phyloP scores from a whole-genome alignment of 2,329 filamentous ascomycete genomes.

The Ophiostoma montium region DNA sequence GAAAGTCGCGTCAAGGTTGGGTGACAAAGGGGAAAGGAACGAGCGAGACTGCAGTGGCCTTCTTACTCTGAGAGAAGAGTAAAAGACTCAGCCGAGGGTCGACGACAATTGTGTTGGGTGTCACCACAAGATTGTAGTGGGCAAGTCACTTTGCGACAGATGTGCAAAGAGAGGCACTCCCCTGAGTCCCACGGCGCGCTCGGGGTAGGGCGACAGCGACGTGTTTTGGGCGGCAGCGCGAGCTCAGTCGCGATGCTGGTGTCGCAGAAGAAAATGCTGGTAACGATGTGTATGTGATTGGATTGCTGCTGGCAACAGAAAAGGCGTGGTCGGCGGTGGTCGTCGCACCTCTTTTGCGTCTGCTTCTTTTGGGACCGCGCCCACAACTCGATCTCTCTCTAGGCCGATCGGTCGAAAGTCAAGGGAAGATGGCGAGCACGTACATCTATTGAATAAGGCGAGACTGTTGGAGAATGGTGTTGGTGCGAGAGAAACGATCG shows the following conservation, averaged over 20 bases:
- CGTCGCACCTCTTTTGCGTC: slow-evolving; percentile 4
- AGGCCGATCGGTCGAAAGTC: slow-evolving; percentile 10
- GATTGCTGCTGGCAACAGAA: not conserved
- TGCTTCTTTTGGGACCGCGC: slow-evolving; percentile 10
- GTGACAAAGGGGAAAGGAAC: not conserved
- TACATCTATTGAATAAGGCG: slow-evolving; percentile 8
- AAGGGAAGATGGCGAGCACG: slow-evolving; percentile 12
- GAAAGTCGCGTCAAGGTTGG: not conserved
- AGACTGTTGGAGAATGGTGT: not conserved
- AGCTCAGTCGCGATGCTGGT: not conserved
- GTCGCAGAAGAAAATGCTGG: not conserved
- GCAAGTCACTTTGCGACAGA: slow-evolving; percentile 5
- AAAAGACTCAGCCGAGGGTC: not conserved
- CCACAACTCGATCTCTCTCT: slow-evolving; percentile 12
- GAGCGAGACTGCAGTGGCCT: no score
- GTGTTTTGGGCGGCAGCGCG: not conserved
- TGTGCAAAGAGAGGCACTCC: not conserved
- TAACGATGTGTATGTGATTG: not conserved
- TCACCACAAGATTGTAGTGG: slow-evolving; percentile 5
- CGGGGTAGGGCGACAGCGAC: not conserved
- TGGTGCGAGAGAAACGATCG: not conserved
- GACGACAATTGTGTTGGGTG: not conserved
- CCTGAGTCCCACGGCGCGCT: not conserved
- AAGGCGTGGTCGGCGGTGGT: not conserved
- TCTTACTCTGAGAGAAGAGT: not conserved